Percentiles rank a stretch among this genome's conserved stretches.
Conservation (phyloP, 371 early-diverging fungal genomes). For the Zychaea mexicana region DNA sequence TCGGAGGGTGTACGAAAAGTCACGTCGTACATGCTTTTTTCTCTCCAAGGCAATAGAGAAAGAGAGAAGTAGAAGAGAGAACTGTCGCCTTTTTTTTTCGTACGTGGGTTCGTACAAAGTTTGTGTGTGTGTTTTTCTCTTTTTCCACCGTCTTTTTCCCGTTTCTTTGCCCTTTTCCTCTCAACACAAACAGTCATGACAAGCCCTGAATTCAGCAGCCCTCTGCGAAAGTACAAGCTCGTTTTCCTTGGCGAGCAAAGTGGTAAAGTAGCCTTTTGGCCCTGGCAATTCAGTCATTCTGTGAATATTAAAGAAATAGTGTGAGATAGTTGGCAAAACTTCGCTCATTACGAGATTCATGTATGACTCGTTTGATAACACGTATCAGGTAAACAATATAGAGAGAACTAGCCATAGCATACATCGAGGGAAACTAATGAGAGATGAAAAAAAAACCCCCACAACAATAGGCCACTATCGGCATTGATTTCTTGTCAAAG, state of each 20-base stretch:
- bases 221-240: constrained; percentile 88
- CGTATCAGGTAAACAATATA: constrained; percentile 84
- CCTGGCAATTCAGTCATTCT: neutral
- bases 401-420: neutral
- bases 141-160: constrained; percentile 13
- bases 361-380: constrained; percentile 96
- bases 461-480: constrained; percentile 92
- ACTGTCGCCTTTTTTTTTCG: neutral
- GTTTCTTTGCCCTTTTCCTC: constrained; percentile 11
- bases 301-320: neutral
- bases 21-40: constrained; percentile 1
- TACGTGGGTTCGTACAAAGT: neutral
- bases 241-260: constrained; percentile 97
- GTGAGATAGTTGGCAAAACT: constrained; percentile 93
- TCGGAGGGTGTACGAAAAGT: constrained; percentile 1
- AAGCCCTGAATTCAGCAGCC: constrained; percentile 56
- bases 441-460: no score
- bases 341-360: constrained; percentile 97
- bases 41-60: no score
- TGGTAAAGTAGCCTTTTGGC: constrained; percentile 58
- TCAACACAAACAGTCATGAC: constrained; percentile 27
- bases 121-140: constrained; percentile 3
- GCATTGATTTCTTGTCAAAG: constrained; percentile 99
- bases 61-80: no score
- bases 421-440: no score